These are phyloP conservation scores for Alternaria arborescens DNA, from an alignment of 2,329 filamentous ascomycete genomes.

Conservation along the genomic window DNA sequence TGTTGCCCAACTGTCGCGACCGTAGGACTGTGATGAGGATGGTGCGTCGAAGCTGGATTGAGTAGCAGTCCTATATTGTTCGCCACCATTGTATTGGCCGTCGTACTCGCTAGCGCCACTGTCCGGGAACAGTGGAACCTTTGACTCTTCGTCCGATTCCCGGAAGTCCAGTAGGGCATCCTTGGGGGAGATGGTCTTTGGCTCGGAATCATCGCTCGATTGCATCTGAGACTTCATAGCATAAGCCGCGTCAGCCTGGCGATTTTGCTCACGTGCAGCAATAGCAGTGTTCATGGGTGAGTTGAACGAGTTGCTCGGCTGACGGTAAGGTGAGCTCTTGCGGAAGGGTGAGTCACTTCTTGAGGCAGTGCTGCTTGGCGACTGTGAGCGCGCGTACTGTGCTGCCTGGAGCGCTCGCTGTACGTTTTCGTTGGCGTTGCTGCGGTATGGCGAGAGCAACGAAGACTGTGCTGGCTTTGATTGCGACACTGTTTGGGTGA, in stretches of 20 bases:
- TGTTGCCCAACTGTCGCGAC: constrained; percentile 47
- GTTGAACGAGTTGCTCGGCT: constrained; percentile 54
- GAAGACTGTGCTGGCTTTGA: constrained; percentile 61
- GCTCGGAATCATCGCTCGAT: constrained; percentile 54
- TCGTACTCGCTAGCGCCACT: constrained; percentile 63
- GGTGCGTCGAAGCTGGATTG: constrained; percentile 49
- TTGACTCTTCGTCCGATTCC: constrained; percentile 74
- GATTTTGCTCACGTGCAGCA: constrained; percentile 69
- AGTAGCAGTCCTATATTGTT: constrained; percentile 50
- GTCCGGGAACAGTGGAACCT: constrained; percentile 77
- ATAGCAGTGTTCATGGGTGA: constrained; percentile 62
- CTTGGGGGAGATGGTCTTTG: constrained; percentile 92
- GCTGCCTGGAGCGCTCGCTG: constrained; percentile 80
- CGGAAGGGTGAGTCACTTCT: constrained; percentile 85
- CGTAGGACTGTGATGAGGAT: constrained; percentile 46
- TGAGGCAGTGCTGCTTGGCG: constrained; percentile 60
- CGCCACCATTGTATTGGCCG: constrained; percentile 54
- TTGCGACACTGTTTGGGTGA: constrained; percentile 52
- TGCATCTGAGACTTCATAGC: constrained; percentile 53
- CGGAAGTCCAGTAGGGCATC: constrained; percentile 88
- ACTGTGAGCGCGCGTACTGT: constrained; percentile 71
- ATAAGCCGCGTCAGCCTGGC: constrained; percentile 65
- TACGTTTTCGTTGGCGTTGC: constrained; percentile 62
- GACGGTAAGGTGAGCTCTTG: constrained; percentile 64
- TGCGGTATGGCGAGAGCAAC: constrained; percentile 59